Conservation (phyloP, 768 basidiomycete genomes). For the Pleurotus platypus region DNA sequence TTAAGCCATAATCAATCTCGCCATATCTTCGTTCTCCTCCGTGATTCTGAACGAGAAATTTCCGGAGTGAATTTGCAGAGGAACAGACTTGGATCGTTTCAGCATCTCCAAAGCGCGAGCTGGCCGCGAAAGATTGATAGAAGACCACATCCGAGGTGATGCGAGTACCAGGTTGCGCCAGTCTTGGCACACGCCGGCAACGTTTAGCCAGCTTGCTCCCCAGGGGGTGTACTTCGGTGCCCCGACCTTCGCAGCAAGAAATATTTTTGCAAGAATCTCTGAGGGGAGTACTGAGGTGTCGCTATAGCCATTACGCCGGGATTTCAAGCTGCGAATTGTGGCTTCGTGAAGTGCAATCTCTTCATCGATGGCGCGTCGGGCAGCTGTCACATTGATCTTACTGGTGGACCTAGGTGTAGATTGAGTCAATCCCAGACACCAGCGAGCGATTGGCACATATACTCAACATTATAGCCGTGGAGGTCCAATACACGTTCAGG, state of each 20-base stretch:
- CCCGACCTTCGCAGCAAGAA: background rate
- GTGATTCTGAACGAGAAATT: background rate
- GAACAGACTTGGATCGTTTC: background rate
- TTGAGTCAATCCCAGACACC: no score
- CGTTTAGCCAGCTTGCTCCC: background rate
- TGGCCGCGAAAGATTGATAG: background rate
- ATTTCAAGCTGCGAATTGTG: background rate
- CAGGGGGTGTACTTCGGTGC: background rate
- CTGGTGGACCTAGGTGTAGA: no score
- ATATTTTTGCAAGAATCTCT: background rate
- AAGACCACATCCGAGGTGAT: background rate
- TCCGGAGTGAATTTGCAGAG: background rate
- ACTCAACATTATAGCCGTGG: no score
- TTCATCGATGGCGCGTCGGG: background rate
- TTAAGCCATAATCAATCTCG: background rate
- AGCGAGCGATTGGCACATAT: no score
- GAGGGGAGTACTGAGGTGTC: background rate
- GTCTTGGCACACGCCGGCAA: background rate
- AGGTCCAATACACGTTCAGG: no score
- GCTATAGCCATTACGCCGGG: background rate
- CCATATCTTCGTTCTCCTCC: background rate
- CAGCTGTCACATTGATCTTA: background rate
- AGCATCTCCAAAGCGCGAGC: constrained; percentile 1
- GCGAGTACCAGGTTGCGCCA: background rate
- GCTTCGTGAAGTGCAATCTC: background rate